Percentiles rank a stretch among this genome's conserved stretches.
Evolutionary conservation across 495 filamentous ascomycete genomes (phyloP).

Genomic region (Podospora pseudopauciseta): DNA sequence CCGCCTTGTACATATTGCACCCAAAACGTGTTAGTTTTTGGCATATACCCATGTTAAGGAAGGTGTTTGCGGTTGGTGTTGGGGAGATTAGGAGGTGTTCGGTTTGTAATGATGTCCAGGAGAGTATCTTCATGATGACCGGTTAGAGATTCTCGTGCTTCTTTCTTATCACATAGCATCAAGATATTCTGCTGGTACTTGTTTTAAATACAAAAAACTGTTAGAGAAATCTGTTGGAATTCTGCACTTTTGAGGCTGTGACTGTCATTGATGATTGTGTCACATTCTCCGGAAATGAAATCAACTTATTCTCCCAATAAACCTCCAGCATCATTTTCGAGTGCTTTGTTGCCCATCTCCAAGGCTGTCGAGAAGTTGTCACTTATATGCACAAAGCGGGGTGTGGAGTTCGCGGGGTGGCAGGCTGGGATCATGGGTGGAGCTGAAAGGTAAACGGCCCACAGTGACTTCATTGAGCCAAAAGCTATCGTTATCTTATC

Average conservation of each 20-base stretch:
- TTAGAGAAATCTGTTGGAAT: not conserved
- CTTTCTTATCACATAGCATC: conserved; percentile 15
- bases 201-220: conserved; percentile 14
- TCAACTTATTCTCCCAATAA: too few species aligned
- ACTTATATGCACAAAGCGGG: not conserved
- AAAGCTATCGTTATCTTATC: not conserved
- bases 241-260: not conserved
- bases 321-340: too few species aligned
- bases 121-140: conserved; percentile 10
- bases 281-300: too few species aligned
- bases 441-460: not conserved
- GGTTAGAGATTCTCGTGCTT: conserved; percentile 6
- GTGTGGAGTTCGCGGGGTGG: not conserved
- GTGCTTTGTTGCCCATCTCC: too few species aligned
- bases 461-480: not conserved
- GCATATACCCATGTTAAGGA: not conserved
- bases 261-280: not conserved
- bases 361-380: not conserved
- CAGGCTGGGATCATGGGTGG: not conserved
- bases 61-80: not conserved
- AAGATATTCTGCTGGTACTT: conserved; percentile 18
- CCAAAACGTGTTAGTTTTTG: not conserved
- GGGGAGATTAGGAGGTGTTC: not conserved
- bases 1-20: not conserved
- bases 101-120: not conserved